phyloP scores from a whole-genome alignment of 2,329 filamentous ascomycete species.

The Colletotrichum tropicale region DNA sequence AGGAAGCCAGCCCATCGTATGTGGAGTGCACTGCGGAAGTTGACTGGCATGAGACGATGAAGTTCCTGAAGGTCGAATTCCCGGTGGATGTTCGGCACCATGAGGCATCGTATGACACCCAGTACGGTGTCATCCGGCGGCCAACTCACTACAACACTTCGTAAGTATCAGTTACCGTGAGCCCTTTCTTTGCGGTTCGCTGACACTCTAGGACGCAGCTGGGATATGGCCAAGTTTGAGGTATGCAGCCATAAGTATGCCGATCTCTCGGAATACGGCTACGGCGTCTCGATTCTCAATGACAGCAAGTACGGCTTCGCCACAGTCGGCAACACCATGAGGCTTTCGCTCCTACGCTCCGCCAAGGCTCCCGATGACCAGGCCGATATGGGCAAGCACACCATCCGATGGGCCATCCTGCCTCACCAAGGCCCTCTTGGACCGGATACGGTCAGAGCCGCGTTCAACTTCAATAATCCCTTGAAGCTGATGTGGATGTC shows the following conservation, averaged over 20 bases:
- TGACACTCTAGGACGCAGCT: not conserved
- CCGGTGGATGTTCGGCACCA: slow-evolving; percentile 69
- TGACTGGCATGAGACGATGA: slow-evolving; percentile 73
- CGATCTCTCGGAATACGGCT: slow-evolving; percentile 71
- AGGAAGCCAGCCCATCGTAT: slow-evolving; percentile 44
- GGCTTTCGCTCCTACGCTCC: slow-evolving; percentile 66
- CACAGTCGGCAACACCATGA: slow-evolving; percentile 70
- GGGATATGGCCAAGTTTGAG: slow-evolving; percentile 84
- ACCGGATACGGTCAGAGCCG: slow-evolving; percentile 62
- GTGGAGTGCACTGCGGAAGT: slow-evolving; percentile 66
- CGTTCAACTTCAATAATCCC: slow-evolving; percentile 71
- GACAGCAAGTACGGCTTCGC: slow-evolving; percentile 76
- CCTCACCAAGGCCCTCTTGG: slow-evolving; percentile 64
- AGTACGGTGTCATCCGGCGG: slow-evolving; percentile 68
- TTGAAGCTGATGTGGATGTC: slow-evolving; percentile 37
- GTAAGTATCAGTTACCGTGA: slow-evolving; percentile 29
- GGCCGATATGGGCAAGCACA: slow-evolving; percentile 71
- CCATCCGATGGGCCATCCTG: slow-evolving; percentile 70
- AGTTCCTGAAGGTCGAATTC: slow-evolving; percentile 75
- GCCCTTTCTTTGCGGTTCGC: fast-evolving
- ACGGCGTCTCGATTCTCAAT: slow-evolving; percentile 72
- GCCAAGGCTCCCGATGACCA: slow-evolving; percentile 73
- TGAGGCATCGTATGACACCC: slow-evolving; percentile 71
- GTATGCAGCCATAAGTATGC: slow-evolving; percentile 79
- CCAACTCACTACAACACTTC: slow-evolving; percentile 74